phyloP scores from a whole-genome alignment of 2,329 filamentous ascomycete species.

The Dryadomyces quercus-mongolicae region DNA sequence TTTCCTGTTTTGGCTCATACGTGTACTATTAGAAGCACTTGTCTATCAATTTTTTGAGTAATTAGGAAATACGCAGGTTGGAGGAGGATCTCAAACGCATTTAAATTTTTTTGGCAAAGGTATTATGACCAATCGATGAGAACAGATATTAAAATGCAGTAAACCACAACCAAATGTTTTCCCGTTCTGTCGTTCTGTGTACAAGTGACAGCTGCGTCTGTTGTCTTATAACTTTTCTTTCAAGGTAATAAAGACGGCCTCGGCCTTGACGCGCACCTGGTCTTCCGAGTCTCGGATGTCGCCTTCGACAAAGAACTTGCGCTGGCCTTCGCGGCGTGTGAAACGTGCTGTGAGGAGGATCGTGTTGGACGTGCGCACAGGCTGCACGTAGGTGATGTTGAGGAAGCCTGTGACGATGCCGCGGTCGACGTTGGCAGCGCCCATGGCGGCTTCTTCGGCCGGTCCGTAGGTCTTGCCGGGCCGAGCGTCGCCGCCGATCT shows the following conservation, averaged over 20 bases:
- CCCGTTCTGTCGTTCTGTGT: too few relatives aligned
- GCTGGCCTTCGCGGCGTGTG: constrained; percentile 31
- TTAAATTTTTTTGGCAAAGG: too few relatives aligned
- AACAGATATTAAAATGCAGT: not conserved
- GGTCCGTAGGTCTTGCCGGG: not conserved
- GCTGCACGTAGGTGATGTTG: constrained; percentile 40
- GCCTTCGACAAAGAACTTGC: constrained; percentile 39
- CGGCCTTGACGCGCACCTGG: constrained; percentile 33
- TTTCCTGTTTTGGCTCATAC: not conserved
- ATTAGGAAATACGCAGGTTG: not conserved
- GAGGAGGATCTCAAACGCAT: too few relatives aligned
- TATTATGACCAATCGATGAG: not conserved
- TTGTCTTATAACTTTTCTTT: constrained; percentile 10
- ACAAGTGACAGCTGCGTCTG: too few relatives aligned
- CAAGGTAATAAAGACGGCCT: constrained; percentile 33
- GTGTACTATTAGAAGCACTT: too few relatives aligned
- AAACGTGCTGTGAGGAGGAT: constrained; percentile 33
- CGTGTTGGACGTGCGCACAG: constrained; percentile 35
- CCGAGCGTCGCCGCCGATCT: not conserved
- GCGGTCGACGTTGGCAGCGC: constrained; percentile 9
- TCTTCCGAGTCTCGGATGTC: constrained; percentile 36
- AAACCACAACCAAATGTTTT: too few relatives aligned
- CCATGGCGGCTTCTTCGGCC: constrained; percentile 7
- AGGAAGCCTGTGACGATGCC: constrained; percentile 38
- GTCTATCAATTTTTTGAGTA: not conserved